These are phyloP conservation scores for Phytophthora sansomeana DNA, from an alignment of 352 stramenopile species.

Conservation along the genomic window DNA sequence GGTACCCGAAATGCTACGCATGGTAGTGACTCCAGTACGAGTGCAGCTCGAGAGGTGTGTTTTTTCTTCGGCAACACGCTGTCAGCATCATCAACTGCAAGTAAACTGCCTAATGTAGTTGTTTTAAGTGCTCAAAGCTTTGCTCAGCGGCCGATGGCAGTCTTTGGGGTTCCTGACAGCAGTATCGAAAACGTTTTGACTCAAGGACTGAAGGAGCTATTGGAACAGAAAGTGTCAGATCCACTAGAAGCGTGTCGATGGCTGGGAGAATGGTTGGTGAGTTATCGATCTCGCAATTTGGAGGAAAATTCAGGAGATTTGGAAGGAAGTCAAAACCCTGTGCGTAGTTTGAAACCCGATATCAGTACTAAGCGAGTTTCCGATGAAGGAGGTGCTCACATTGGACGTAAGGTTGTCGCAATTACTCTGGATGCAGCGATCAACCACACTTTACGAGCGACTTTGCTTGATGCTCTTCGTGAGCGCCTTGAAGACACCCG, in stretches of 20 bases:
- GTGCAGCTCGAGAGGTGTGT: conserved; percentile 67
- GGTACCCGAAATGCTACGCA: conserved; percentile 85
- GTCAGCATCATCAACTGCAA: conserved; percentile 17
- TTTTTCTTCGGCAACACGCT: conserved; percentile 78
- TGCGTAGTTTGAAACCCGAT: neutral
- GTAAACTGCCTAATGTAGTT: neutral
- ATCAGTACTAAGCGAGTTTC: neutral
- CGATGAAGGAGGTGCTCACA: neutral
- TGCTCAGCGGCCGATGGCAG: conserved; percentile 16
- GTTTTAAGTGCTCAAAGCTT: conserved; percentile 9
- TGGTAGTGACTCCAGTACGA: conserved; percentile 68
- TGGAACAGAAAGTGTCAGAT: conserved; percentile 30
- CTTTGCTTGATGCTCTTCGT: conserved; percentile 13
- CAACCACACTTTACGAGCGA: conserved; percentile 1
- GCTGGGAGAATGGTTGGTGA: conserved; percentile 62
- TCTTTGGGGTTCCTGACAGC: conserved; percentile 7
- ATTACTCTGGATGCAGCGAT: conserved; percentile 26
- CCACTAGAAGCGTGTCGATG: conserved; percentile 56
- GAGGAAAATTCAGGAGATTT: conserved; percentile 16
- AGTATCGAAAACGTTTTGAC: conserved; percentile 49
- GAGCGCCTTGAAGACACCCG: conserved; percentile 21
- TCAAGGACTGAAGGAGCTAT: conserved; percentile 47
- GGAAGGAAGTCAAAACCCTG: neutral
- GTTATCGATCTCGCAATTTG: conserved; percentile 22
- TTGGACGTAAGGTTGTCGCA: conserved; percentile 27